Evolutionary conservation across 1,284 basidiomycete genomes (phyloP), one percentile per base, ranked within the genome.

Genomic region (Ceratobasidium sp.): DNA sequence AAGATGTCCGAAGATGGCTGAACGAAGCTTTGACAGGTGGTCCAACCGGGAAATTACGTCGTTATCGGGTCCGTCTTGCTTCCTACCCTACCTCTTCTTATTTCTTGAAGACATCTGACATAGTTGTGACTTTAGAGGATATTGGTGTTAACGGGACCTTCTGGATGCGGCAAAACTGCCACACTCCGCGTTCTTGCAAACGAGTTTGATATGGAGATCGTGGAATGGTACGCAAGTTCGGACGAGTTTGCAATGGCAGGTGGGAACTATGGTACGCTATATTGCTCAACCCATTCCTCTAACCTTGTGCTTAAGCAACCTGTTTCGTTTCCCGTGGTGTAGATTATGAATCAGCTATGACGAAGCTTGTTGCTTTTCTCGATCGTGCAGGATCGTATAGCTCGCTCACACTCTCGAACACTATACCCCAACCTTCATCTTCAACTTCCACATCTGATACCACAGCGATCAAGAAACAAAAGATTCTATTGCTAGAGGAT

Each of bases 151-250:
- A 95, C 94, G 1, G 97, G 98, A 1, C 95, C 96, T 0, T 93
- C 97, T 9, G 98, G 97, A 0, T 91, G 92, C 0, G 97, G 92
- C 0, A 99, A 99, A 87, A 97, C 97, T 0, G 90, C 96, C 0
- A 95, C 95, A 0, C 81, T 99, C 0, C 90, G 90, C 13, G 89
- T 97, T 0, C 86, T 99, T 7, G 89, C 95, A 0, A 85, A 87
- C 28, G 94, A 97, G 82, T 86, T 98, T 79, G 90, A 89, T 2
- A 91, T 95, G 69, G 94, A 97, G 58, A 88, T 98, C 26, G 83
- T 96, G 42, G 97, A 99, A 84, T 99, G 97, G 96, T 87, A 90
- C 68, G 95, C 92, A 81, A 85, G 88, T 1, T 86, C 88, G 81
- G 89, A 88, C 64, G 90, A 92, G 69, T 77, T 78, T 39, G 80